Conservation (phyloP, 164 flowering plant species). For the Buxus sempervirens region DNA sequence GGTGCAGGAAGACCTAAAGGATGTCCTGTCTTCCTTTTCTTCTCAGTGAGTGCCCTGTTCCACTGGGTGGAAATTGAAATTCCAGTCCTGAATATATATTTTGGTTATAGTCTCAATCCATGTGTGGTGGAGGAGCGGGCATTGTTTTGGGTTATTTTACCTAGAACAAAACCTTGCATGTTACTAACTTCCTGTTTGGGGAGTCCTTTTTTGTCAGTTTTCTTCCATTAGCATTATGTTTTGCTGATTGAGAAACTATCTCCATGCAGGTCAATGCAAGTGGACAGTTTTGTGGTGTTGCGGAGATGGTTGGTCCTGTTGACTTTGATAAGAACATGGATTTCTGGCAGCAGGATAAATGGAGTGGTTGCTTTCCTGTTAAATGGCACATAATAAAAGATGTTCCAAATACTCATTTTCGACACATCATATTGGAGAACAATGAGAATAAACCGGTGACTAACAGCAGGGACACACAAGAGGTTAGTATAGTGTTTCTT, state of each 20-base stretch:
- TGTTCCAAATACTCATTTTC: neutral
- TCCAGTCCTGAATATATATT: neutral
- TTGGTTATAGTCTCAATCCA: neutral
- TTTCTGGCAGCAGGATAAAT: neutral
- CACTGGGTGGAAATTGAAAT: neutral
- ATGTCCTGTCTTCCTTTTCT: conserved; percentile 85
- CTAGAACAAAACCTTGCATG: neutral
- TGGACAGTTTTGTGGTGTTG: conserved; percentile 94
- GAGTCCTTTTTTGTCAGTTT: neutral
- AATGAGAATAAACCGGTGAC: conserved; percentile 73
- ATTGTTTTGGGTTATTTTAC: too few species aligned
- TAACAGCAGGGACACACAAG: conserved; percentile 94
- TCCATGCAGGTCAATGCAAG: conserved; percentile 53
- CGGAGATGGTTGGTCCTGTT: conserved; percentile 25
- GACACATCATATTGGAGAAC: neutral
- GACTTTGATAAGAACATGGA: neutral
- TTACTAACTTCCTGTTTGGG: neutral
- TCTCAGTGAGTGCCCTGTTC: conserved; percentile 58
- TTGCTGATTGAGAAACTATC: conserved; percentile 29
- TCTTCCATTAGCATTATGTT: neutral
- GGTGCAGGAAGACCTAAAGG: conserved; percentile 42
- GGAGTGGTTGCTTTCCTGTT: neutral
- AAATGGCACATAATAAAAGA: neutral
- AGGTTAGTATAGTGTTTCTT: conserved; percentile 42
- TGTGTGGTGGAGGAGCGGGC: neutral